A percentile compares a stretch with the other conserved stretches of the same genome.
phyloP scores from a whole-genome alignment of 2,329 filamentous ascomycete species.

The Nemania sp. region DNA sequence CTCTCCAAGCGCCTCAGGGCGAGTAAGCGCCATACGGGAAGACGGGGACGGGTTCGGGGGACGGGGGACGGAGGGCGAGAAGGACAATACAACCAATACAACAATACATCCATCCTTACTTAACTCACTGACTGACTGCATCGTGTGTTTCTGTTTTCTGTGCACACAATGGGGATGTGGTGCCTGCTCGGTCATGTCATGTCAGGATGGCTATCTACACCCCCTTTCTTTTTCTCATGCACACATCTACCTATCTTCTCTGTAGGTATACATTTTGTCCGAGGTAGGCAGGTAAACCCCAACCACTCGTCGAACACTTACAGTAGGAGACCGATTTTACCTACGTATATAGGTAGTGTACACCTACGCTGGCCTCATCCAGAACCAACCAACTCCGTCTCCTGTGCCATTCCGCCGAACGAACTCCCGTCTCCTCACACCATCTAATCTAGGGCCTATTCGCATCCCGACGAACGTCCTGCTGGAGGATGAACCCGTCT shows the following conservation, averaged over 20 bases:
- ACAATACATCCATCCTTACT: background rate
- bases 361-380: no score
- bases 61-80: conserved; percentile 6
- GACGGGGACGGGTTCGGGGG: background rate
- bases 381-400: conserved; percentile 3
- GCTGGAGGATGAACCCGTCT: conserved; percentile 32
- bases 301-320: conserved; percentile 9
- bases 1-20: conserved; percentile 6
- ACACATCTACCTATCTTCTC: conserved; percentile 21
- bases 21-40: conserved; percentile 21
- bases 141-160: no score
- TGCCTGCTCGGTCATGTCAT: background rate
- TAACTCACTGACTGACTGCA: background rate
- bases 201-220: conserved; percentile 16
- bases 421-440: background rate
- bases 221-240: conserved; percentile 15
- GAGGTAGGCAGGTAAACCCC: conserved; percentile 22
- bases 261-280: conserved; percentile 20
- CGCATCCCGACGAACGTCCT: conserved; percentile 3
- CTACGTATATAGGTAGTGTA: no score
- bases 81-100: conserved; percentile 20
- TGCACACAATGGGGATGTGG: no score
- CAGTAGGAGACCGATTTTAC: no score
- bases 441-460: background rate
- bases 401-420: conserved; percentile 15